Conservation (phyloP, 2,329 filamentous ascomycete species). For the Myriangium duriaei region DNA sequence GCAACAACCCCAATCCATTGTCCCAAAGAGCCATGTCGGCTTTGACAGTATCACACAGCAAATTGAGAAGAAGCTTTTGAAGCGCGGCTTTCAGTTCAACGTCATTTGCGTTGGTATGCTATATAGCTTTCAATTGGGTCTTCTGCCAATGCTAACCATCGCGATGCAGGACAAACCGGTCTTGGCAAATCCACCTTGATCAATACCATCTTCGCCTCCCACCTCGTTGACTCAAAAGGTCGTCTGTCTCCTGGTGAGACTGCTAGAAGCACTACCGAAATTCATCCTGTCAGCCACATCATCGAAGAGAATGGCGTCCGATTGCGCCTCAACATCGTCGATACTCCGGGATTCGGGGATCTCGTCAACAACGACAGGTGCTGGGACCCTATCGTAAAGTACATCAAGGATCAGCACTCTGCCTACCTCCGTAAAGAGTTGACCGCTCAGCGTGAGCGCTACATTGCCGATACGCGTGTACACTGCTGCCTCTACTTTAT, state of each 20-base stretch:
- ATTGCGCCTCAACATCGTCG: conserved; percentile 94
- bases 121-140: not conserved
- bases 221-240: conserved; percentile 98
- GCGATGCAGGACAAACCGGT: conserved; percentile 73
- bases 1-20: conserved; percentile 43
- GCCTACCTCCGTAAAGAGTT: conserved; percentile 99
- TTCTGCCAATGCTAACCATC: not conserved
- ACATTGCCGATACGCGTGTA: conserved; percentile 97
- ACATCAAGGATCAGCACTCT: conserved; percentile 99
- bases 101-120: conserved; percentile 95
- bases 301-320: conserved; percentile 99
- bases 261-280: conserved; percentile 92
- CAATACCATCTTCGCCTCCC: conserved; percentile 99
- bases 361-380: conserved; percentile 99
- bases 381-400: conserved; percentile 99
- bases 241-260: conserved; percentile 84
- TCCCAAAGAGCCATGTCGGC: conserved; percentile 96
- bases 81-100: conserved; percentile 99
- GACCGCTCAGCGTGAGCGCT: conserved; percentile 95
- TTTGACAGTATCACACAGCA: conserved; percentile 99
- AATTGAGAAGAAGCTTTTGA: conserved; percentile 98
- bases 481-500: conserved; percentile 99
- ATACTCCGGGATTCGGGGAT: conserved; percentile 95
- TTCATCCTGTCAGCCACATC: conserved; percentile 93
- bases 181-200: conserved; percentile 98